A percentile compares a stretch with the other conserved stretches of the same genome.
Evolutionary conservation across 345 rosid genomes (phyloP).

Genomic region (Salix dunnii): DNA sequence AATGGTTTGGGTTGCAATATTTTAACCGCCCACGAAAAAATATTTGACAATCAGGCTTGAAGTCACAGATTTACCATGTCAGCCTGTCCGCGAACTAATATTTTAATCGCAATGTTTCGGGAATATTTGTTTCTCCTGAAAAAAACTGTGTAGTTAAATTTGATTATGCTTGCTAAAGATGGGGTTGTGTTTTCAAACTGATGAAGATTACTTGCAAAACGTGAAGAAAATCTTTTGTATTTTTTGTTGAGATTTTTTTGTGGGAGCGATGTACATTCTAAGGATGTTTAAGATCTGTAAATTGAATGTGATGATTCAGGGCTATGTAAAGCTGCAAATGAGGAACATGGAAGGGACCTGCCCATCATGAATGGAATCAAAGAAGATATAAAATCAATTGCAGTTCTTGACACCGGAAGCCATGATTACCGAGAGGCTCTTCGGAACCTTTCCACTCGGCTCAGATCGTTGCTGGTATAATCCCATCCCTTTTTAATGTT

Average conservation of each 20-base stretch:
- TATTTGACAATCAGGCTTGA: no score
- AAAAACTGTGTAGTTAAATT: no score
- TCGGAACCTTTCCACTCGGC: conserved; percentile 44
- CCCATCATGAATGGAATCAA: conserved; percentile 72
- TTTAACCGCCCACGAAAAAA: no score
- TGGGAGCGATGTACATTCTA: background rate
- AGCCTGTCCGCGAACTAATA: no score
- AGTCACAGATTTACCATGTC: no score
- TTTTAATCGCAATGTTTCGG: no score
- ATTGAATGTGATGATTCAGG: conserved; percentile 33
- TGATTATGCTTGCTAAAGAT: no score
- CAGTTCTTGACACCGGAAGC: conserved; percentile 46
- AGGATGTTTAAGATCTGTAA: background rate
- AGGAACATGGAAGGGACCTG: conserved; percentile 66
- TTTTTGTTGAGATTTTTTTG: background rate
- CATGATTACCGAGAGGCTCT: conserved; percentile 47
- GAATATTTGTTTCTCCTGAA: no score
- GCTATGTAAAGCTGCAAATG: conserved; percentile 54
- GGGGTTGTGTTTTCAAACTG: no score
- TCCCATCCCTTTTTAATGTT: background rate
- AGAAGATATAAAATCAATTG: conserved; percentile 64
- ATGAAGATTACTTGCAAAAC: no score
- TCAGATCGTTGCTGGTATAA: conserved; percentile 51
- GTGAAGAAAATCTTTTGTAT: no score
- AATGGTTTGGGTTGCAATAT: no score